Percentiles rank a stretch among this genome's conserved stretches.
Conservation (phyloP, 768 basidiomycete genomes). For the Termitomyces heimii region DNA sequence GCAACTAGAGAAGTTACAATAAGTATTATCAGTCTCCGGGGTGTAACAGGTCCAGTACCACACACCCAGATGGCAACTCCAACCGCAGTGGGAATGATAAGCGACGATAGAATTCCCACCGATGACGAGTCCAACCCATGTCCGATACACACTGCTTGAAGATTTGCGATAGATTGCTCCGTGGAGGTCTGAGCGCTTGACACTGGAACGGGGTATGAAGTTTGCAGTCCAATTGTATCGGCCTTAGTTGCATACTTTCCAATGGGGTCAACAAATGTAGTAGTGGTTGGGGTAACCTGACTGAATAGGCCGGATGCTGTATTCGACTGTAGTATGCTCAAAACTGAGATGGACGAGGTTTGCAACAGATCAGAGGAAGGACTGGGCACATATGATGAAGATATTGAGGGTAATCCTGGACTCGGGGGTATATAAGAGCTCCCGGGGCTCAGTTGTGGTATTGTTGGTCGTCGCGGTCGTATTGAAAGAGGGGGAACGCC, state of each 20-base stretch:
- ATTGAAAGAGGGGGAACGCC: background rate
- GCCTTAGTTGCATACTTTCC: constrained; percentile 14
- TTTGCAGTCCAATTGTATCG: constrained; percentile 10
- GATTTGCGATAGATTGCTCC: constrained; percentile 14
- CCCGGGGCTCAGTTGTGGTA: background rate
- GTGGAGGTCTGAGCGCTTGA: constrained; percentile 21
- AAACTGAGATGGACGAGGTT: background rate
- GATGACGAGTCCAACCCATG: constrained; percentile 58
- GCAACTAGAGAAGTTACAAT: constrained; percentile 31
- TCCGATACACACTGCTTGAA: constrained; percentile 52
- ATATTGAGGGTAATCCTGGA: background rate
- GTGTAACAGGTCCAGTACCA: constrained; percentile 7
- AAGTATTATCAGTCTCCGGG: constrained; percentile 10
- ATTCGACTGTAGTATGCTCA: background rate
- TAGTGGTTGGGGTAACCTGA: constrained; percentile 16
- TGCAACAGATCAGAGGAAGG: background rate
- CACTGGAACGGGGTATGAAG: constrained; percentile 14
- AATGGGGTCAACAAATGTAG: constrained; percentile 6
- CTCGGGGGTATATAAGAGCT: constrained; percentile 5
- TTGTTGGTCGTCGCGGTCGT: constrained; percentile 13
- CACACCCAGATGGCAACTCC: constrained; percentile 70
- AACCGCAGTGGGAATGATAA: constrained; percentile 50
- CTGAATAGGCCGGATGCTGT: background rate
- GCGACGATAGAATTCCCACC: constrained; percentile 52
- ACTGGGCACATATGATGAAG: constrained; percentile 8